phyloP scores from a whole-genome alignment of 2,329 filamentous ascomycete species.

The Hymenoscyphus scutula region DNA sequence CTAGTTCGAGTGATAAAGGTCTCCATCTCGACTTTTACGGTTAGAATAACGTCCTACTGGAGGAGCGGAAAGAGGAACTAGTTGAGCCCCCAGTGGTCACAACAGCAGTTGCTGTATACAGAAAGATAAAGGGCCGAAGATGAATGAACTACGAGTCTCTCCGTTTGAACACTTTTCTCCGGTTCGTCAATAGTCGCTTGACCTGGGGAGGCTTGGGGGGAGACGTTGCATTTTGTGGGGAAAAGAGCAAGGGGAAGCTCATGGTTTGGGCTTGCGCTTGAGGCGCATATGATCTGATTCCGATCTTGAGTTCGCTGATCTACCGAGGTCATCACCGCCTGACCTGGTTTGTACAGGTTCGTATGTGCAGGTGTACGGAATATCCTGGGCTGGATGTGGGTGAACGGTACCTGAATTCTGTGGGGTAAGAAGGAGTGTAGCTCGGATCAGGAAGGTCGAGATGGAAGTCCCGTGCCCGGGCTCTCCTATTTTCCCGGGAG shows the following conservation, averaged over 20 bases:
- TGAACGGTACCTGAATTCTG: not conserved
- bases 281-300: constrained; percentile 4
- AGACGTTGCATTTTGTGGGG: constrained; percentile 6
- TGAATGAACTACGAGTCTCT: not conserved
- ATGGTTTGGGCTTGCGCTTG: not conserved
- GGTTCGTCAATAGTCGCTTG: not conserved
- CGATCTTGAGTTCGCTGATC: not conserved
- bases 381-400: too few relatives aligned
- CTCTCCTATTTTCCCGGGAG: not conserved
- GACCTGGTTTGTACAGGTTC: not conserved
- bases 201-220: not conserved
- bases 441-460: not conserved
- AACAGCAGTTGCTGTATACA: not conserved
- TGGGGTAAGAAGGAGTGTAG: not conserved
- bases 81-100: not conserved
- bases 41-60: not conserved
- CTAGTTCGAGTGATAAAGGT: not conserved
- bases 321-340: not conserved
- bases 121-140: not conserved
- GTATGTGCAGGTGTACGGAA: not conserved
- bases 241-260: not conserved
- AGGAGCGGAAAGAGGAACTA: too few relatives aligned
- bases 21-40: not conserved
- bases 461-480: too few relatives aligned
- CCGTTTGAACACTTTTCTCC: not conserved